A percentile compares a stretch with the other conserved stretches of the same genome.
These are phyloP conservation scores for Talaromyces sp. DNA, from an alignment of 2,329 filamentous ascomycete species.

Conservation along the genomic window DNA sequence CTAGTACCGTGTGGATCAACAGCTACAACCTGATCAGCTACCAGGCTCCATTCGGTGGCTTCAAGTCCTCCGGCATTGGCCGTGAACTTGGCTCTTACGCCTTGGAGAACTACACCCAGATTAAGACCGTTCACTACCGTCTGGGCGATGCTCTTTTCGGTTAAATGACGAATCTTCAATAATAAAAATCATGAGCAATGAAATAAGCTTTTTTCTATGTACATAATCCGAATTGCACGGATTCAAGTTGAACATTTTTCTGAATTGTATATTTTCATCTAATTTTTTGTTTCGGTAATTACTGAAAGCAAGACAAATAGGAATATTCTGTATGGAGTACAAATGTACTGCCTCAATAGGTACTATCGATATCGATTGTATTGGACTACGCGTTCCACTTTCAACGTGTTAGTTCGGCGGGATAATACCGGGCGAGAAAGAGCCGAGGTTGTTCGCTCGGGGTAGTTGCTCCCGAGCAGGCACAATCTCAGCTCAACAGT, in stretches of 20 bases:
- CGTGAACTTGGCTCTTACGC: slow-evolving; percentile 52
- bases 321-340: too few species aligned
- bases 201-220: slow-evolving; percentile 9
- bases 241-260: background rate
- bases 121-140: slow-evolving; percentile 51
- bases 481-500: too few species aligned
- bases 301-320: too few species aligned
- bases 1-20: slow-evolving; percentile 65
- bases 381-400: too few species aligned
- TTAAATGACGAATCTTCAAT: slow-evolving; percentile 29
- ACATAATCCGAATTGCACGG: slow-evolving; percentile 16
- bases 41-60: slow-evolving; percentile 50
- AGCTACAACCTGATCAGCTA: slow-evolving; percentile 67
- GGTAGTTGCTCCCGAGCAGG: background rate
- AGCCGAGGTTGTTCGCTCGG: background rate
- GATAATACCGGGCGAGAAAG: too few species aligned
- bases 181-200: slow-evolving; percentile 4
- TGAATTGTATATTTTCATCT: too few species aligned
- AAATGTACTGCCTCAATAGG: too few species aligned
- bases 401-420: too few species aligned
- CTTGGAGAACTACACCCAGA: slow-evolving; percentile 53
- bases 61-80: slow-evolving; percentile 30
- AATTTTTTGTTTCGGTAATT: too few species aligned
- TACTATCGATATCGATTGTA: too few species aligned
- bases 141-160: slow-evolving; percentile 50